Conservation (phyloP, 768 basidiomycete species). For the Russula foetens region DNA sequence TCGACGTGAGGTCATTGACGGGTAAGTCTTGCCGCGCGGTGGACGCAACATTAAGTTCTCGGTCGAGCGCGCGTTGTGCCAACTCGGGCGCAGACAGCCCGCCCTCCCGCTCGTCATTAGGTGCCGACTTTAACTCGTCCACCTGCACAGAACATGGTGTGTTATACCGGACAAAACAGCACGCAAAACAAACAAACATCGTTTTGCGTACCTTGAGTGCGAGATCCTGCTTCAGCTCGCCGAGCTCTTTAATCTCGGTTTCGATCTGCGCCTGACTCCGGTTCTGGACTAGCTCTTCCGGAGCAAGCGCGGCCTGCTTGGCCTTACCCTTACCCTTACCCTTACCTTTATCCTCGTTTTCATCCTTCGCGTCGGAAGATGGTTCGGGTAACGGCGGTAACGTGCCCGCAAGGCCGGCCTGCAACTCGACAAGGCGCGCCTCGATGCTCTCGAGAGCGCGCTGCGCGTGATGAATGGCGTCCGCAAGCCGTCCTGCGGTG, state of each 20-base stretch:
- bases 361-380: conserved; percentile 24
- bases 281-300: conserved; percentile 49
- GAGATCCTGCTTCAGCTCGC: conserved; percentile 70
- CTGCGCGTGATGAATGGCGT: conserved; percentile 76
- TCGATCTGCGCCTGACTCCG: conserved; percentile 71
- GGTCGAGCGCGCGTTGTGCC: conserved; percentile 62
- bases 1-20: conserved; percentile 77
- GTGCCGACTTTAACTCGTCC: conserved; percentile 82
- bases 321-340: conserved; percentile 67
- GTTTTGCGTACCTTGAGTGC: conserved; percentile 54
- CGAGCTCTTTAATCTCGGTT: conserved; percentile 70
- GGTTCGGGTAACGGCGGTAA: conserved; percentile 24
- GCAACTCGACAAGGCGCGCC: conserved; percentile 54
- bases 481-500: conserved; percentile 73
- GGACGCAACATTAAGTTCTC: conserved; percentile 47
- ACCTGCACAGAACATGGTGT: conserved; percentile 41
- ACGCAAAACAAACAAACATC: neutral
- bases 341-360: conserved; percentile 30
- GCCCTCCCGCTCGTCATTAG: conserved; percentile 41
- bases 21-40: conserved; percentile 28
- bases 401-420: conserved; percentile 35
- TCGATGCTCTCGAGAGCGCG: conserved; percentile 74
- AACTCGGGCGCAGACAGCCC: conserved; percentile 53
- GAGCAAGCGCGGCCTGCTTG: conserved; percentile 28
- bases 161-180: no score